Base-by-base conservation (phyloP, 306 rosid species). In the Cajanus cajan region DNA sequence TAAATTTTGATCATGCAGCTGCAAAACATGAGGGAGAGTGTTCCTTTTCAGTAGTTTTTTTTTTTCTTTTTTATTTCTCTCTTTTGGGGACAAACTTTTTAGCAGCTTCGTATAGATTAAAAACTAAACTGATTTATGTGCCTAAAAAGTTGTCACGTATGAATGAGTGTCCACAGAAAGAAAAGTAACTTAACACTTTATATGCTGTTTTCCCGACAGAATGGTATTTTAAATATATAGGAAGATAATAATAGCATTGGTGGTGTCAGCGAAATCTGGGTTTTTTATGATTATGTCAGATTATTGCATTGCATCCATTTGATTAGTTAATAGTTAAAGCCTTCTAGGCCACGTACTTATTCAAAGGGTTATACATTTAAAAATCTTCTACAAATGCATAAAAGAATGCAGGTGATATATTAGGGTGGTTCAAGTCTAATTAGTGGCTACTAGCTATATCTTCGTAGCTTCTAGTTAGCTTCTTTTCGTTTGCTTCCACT, bases 191-290 rank as follows among this genome's bases (percentile, higher is more conserved):
- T 62, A 84, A 74, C 76, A 80, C 87, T 89, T 82, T 89, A 88
- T 86, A 76, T 68, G 87, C 83, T 85, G 84, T 87, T 90, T 88
- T 76, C 77, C 82, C 86, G 87, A 86, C 97, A 93, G 73, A 16
- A 71, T 22, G 51, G 48, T 71, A 62, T 75, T 79, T 90, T 79
- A 82, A 80, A 76, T 85, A 72, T 82, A 78, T 24, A 80, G 43
- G 65, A 82, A 77, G 74, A n/a, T n/a, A n/a, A 81, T 77, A 45
- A 74, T 79, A 82, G 66, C 28, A 85, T 51, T 80, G 59, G 13
- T 71, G 78, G 75, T 67, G 80, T 50, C 86, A 74, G 80, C 61
- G 82, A 80, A 83, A 72, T 63, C 39, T 52, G 68, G 13, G 11
- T 77, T 24, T 75, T 65, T 37, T 57, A 28, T n/a, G 24, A 16